A percentile compares a stretch with the other conserved stretches of the same genome.
These are phyloP conservation scores for Diutina neorugosa DNA, from an alignment of 1,139 yeast genomes.

Conservation along the genomic window DNA sequence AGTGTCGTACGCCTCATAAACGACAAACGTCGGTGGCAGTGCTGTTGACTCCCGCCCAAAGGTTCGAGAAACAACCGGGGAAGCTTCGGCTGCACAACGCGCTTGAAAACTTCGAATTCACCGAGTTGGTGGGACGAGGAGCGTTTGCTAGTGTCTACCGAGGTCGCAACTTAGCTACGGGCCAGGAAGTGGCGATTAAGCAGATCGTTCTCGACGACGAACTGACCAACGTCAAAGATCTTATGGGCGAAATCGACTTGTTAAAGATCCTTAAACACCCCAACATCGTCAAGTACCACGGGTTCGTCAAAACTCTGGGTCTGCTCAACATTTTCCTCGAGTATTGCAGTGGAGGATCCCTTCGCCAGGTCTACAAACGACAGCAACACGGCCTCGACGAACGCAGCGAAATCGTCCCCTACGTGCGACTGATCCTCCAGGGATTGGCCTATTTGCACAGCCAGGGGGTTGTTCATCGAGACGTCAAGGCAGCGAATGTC, in stretches of 20 bases:
- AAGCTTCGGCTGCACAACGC: constrained; percentile 11
- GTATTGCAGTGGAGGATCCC: constrained; percentile 79
- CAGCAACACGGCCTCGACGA: constrained; percentile 48
- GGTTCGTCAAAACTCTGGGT: constrained; percentile 61
- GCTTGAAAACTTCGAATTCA: constrained; percentile 42
- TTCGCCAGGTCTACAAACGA: constrained; percentile 53
- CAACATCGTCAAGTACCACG: constrained; percentile 83
- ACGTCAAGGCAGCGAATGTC: constrained; percentile 71
- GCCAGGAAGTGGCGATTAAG: constrained; percentile 74
- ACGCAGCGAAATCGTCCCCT: constrained; percentile 38
- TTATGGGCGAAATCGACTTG: constrained; percentile 77
- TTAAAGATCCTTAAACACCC: constrained; percentile 73
- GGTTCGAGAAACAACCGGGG: neutral
- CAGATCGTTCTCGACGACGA: constrained; percentile 48
- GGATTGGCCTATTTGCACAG: constrained; percentile 63
- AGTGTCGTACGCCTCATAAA: neutral
- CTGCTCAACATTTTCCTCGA: constrained; percentile 51
- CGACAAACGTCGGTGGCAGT: constrained; percentile 23
- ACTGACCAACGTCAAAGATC: constrained; percentile 43
- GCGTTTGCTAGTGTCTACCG: constrained; percentile 70
- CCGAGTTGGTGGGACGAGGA: constrained; percentile 62
- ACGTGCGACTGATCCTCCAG: constrained; percentile 31
- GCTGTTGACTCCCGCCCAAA: constrained; percentile 34
- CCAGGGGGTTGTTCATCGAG: constrained; percentile 69
- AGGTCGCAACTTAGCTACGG: constrained; percentile 52